phyloP scores from a whole-genome alignment of 2,329 filamentous ascomycete genomes.

The Colletotrichum plurivorum region DNA sequence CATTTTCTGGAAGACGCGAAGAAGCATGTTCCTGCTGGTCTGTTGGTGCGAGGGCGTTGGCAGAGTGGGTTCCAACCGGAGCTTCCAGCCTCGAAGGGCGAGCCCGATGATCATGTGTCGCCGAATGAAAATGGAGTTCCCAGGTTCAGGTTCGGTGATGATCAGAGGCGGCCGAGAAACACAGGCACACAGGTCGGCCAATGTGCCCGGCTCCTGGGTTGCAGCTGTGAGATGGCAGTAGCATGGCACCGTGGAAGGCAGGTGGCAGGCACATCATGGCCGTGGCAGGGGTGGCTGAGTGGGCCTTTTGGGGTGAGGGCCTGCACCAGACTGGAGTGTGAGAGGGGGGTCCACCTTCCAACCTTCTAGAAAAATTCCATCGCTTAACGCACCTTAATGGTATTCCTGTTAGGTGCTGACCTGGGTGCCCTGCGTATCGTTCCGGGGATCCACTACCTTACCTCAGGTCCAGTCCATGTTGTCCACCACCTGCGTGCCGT shows the following conservation, averaged over 20 bases:
- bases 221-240: background rate
- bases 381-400: constrained; percentile 30
- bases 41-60: constrained; percentile 1
- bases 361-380: constrained; percentile 38
- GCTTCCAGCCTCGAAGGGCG: background rate
- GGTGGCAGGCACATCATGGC: constrained; percentile 11
- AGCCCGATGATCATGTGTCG: constrained; percentile 24
- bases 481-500: too few relatives aligned
- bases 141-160: constrained; percentile 14
- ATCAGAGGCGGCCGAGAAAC: constrained; percentile 12
- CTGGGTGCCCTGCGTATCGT: constrained; percentile 29
- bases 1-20: constrained; percentile 37
- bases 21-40: constrained; percentile 14
- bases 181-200: background rate
- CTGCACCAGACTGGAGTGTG: too few relatives aligned
- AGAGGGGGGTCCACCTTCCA: background rate
- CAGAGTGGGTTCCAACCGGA: constrained; percentile 27
- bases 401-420: constrained; percentile 3
- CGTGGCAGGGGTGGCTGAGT: too few relatives aligned
- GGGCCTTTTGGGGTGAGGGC: background rate
- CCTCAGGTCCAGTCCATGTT: background rate
- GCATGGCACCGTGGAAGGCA: constrained; percentile 11
- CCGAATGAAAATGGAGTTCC: constrained; percentile 21
- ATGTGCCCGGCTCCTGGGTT: constrained; percentile 19
- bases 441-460: constrained; percentile 31